Conservation (phyloP, 495 filamentous ascomycete species). For the Neurospora sp. region DNA sequence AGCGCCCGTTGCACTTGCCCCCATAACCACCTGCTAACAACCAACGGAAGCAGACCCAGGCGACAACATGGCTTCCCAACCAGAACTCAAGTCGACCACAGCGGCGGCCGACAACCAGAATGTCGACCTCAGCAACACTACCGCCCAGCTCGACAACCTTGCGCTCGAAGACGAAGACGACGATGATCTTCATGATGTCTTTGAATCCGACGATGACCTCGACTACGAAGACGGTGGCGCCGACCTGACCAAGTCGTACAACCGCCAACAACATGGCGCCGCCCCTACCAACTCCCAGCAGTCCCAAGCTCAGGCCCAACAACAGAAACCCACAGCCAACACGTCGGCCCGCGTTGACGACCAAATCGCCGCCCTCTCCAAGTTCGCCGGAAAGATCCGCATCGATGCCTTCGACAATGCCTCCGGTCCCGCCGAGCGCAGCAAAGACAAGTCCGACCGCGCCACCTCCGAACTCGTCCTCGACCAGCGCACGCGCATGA, state of each 20-base stretch:
- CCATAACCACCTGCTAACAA: background rate
- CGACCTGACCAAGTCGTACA: conserved; percentile 84
- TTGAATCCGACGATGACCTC: conserved; percentile 45
- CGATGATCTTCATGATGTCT: conserved; percentile 39
- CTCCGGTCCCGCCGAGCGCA: conserved; percentile 22
- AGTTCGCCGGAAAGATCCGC: conserved; percentile 81
- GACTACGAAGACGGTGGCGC: conserved; percentile 52
- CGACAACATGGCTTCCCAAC: conserved; percentile 4
- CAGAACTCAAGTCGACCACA: conserved; percentile 4
- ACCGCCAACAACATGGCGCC: conserved; percentile 57
- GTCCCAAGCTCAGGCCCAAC: background rate
- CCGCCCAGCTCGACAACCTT: conserved; percentile 11
- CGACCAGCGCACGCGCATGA: conserved; percentile 89
- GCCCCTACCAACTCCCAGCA: conserved; percentile 12
- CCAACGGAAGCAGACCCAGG: background rate
- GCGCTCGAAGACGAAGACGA: conserved; percentile 25
- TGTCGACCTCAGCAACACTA: conserved; percentile 25
- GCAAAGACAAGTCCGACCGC: conserved; percentile 78
- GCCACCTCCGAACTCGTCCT: conserved; percentile 91
- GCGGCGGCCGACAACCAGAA: conserved; percentile 18
- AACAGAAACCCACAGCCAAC: conserved; percentile 70
- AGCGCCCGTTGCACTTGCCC: background rate
- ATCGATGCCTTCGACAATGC: conserved; percentile 58
- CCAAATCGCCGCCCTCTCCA: conserved; percentile 70
- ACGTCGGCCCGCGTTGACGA: conserved; percentile 72